Evolutionary conservation across 2,329 filamentous ascomycete genomes (phyloP), one percentile per base, ranked within the genome.

Genomic region (Claviceps arundinis): DNA sequence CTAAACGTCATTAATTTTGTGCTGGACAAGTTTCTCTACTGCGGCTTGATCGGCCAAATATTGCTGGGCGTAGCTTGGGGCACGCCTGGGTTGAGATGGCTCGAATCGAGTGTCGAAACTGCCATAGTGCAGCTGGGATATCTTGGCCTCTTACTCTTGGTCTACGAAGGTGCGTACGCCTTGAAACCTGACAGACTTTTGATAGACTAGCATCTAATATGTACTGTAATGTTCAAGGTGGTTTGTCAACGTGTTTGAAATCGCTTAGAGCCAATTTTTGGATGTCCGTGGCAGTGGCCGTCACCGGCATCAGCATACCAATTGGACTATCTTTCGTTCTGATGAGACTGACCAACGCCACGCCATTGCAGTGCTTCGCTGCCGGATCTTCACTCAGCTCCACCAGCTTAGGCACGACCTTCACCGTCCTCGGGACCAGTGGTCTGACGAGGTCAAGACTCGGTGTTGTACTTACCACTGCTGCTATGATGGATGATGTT

Each of bases 401-500:
- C 1, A 91, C 85, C 1, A 85, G 81, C 52, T 70, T 90, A 0
- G 86, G 86, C 5, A 90, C 85, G 0, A 77, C 75, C 0, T 83
- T 87, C 8, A 81, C 80, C 2, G 68, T 77, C 4, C 65, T 77
- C 0, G 61, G 67, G 13, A 63, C 69, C 0, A 73, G 70, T 22
- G 72, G 72, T 0, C 65, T 75, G 3, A 63, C 62, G 1, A 57
- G 63, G 1, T 72, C 73, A 2, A 67, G 74, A 7, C 61, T 77
- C 5, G 75, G 87, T 69, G 52, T 80, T 67, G 77, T 93, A 0
- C 72, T 89, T 0, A 78, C 79, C 2, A 82, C 78, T 54, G 86
- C 85, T 1, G 87, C 87, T 0, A 87, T 93, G 78, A 78, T 93
- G 68, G 87, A 93, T 61, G 87, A 93, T 66, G 82, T 91, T 0